phyloP scores from a whole-genome alignment of 805 yeast genomes.

The Candida insectorum region DNA sequence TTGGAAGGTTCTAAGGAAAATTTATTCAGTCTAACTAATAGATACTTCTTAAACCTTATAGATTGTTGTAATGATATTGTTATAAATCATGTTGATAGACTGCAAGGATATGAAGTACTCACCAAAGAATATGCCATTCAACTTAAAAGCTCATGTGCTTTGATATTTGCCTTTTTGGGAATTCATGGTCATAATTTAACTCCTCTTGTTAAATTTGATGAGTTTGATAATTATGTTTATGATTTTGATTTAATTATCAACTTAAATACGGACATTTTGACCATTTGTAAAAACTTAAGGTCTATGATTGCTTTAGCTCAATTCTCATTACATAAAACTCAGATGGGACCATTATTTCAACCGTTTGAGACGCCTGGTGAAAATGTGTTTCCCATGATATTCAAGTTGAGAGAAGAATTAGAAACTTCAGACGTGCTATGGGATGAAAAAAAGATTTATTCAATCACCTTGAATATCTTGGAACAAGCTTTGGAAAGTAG shows the following conservation, averaged over 20 bases:
- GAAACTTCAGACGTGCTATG: neutral
- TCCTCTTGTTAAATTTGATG: constrained; percentile 25
- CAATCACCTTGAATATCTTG: neutral
- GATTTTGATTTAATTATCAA: constrained; percentile 46
- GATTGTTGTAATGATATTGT: constrained; percentile 1
- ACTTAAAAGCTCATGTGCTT: neutral
- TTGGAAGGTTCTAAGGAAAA: neutral
- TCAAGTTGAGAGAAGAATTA: neutral
- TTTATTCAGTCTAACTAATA: neutral
- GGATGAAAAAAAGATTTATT: neutral
- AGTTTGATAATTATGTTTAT: constrained; percentile 19
- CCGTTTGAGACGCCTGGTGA: too few relatives aligned
- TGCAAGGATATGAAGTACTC: constrained; percentile 5
- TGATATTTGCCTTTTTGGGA: constrained; percentile 27
- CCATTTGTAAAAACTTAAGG: constrained; percentile 4
- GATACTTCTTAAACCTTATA: constrained; percentile 1
- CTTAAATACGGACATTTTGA: constrained; percentile 40
- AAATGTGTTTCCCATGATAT: neutral
- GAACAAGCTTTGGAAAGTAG: neutral
- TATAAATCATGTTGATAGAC: constrained; percentile 4
- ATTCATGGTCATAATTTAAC: constrained; percentile 27
- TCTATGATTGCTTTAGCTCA: constrained; percentile 18
- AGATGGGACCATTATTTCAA: too few relatives aligned
- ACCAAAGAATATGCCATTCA: neutral
- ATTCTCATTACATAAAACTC: neutral